Evolutionary conservation across 1,284 basidiomycete genomes (phyloP).

Genomic region (Coriolopsis trogii): DNA sequence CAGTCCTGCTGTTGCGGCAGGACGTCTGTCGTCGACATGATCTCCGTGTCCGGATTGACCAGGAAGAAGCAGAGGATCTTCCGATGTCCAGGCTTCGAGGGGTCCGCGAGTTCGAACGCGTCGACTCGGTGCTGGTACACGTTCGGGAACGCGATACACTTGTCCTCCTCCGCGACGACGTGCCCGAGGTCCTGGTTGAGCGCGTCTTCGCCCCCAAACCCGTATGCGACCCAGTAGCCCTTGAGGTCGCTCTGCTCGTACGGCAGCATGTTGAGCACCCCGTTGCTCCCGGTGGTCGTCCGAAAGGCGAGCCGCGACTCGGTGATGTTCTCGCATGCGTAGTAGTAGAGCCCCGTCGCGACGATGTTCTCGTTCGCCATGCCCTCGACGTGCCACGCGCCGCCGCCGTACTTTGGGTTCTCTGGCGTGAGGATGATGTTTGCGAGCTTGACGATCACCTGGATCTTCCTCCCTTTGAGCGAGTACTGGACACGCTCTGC

Average conservation of each 20-base stretch:
- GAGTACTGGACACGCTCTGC: neutral
- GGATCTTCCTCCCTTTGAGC: slow-evolving; percentile 29
- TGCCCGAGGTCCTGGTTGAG: slow-evolving; percentile 26
- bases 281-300: neutral
- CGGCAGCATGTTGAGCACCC: neutral
- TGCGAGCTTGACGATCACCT: slow-evolving; percentile 55
- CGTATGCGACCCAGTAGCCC: slow-evolving; percentile 5
- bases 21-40: slow-evolving; percentile 25
- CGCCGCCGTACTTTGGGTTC: slow-evolving; percentile 34
- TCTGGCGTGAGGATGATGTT: slow-evolving; percentile 52
- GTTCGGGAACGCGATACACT: slow-evolving; percentile 37
- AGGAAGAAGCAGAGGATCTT: slow-evolving; percentile 40
- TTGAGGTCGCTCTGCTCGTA: slow-evolving; percentile 6
- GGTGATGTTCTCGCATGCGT: slow-evolving; percentile 19
- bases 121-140: slow-evolving; percentile 39
- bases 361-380: slow-evolving; percentile 51
- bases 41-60: slow-evolving; percentile 30
- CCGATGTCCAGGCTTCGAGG: slow-evolving; percentile 34
- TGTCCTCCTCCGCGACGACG: slow-evolving; percentile 25
- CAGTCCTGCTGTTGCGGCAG: slow-evolving; percentile 24
- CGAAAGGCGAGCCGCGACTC: slow-evolving; percentile 20
- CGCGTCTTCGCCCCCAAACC: neutral
- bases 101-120: slow-evolving; percentile 34
- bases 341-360: slow-evolving; percentile 44
- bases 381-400: slow-evolving; percentile 40